Conservation (phyloP, 2,329 filamentous ascomycete species). For the Curvularia sp. region DNA sequence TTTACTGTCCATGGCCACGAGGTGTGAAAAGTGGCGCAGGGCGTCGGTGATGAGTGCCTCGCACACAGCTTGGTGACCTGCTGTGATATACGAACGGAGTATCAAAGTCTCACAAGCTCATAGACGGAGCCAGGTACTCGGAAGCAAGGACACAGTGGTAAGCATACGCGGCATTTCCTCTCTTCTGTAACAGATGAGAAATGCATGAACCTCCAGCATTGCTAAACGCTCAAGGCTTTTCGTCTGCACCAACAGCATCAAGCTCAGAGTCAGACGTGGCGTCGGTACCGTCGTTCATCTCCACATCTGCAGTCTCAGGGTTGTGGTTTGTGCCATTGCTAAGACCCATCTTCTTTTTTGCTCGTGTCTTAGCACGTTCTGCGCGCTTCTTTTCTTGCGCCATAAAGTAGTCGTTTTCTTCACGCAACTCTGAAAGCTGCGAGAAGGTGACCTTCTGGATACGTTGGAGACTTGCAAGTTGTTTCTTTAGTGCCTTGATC, state of each 20-base stretch:
- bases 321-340: conserved; percentile 27
- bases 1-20: neutral
- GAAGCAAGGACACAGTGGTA: conserved; percentile 6
- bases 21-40: conserved; percentile 3
- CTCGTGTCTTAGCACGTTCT: conserved; percentile 30
- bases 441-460: conserved; percentile 56
- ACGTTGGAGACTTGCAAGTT: conserved; percentile 54
- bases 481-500: conserved; percentile 46
- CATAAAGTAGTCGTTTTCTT: conserved; percentile 50
- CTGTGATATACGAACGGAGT: conserved; percentile 23
- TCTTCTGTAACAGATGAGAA: conserved; percentile 15
- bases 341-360: conserved; percentile 28
- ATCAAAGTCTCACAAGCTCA: conserved; percentile 20
- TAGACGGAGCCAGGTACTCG: conserved; percentile 6
- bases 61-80: neutral
- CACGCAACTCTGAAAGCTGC: conserved; percentile 53
- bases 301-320: conserved; percentile 34
- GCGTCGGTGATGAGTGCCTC: neutral
- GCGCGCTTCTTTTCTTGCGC: conserved; percentile 41
- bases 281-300: conserved; percentile 36
- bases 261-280: conserved; percentile 30
- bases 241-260: conserved; percentile 19
- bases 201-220: conserved; percentile 1
- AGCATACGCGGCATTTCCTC: conserved; percentile 15
- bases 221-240: conserved; percentile 17